A percentile compares a stretch with the other conserved stretches of the same genome.
phyloP scores from a whole-genome alignment of 2,329 filamentous ascomycete genomes.

The Aspergillus sp. region DNA sequence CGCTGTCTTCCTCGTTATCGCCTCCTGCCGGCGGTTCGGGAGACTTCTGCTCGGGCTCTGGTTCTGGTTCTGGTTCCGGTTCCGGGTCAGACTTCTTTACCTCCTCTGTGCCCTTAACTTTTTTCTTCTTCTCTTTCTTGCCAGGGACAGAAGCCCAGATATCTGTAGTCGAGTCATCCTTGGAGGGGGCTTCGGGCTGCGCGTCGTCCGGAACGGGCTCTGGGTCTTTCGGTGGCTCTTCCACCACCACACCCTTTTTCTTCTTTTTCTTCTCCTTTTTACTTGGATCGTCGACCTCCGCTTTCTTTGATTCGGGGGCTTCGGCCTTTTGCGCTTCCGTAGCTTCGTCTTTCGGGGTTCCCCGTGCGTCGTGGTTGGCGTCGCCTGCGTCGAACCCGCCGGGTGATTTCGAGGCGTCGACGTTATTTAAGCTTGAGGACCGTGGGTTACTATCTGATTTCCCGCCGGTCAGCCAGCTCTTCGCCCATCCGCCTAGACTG shows the following conservation, averaged over 20 bases:
- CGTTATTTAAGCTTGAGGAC: conserved; percentile 19
- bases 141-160: too few relatives aligned
- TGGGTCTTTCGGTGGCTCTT: conserved; percentile 15
- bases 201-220: too few relatives aligned
- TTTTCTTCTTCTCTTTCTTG: conserved; percentile 28
- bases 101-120: conserved; percentile 9
- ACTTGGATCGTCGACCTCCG: conserved; percentile 23
- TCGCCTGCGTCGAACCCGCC: conserved; percentile 34
- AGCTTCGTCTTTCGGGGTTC: conserved; percentile 32
- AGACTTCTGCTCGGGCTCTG: neutral
- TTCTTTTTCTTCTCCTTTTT: conserved; percentile 43
- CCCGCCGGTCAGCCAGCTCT: conserved; percentile 49
- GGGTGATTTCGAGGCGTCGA: conserved; percentile 18
- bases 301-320: too few relatives aligned
- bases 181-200: too few relatives aligned
- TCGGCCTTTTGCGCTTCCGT: conserved; percentile 34
- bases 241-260: conserved; percentile 22
- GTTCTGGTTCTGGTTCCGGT: conserved; percentile 8
- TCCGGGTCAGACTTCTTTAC: conserved; percentile 1
- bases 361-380: conserved; percentile 29
- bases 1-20: neutral
- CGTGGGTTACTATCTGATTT: conserved; percentile 42
- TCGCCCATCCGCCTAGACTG: conserved; percentile 53
- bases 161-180: too few relatives aligned
- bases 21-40: too few relatives aligned